phyloP scores from a whole-genome alignment of 2,329 filamentous ascomycete species.

The Colletotrichum sansevieriae region DNA sequence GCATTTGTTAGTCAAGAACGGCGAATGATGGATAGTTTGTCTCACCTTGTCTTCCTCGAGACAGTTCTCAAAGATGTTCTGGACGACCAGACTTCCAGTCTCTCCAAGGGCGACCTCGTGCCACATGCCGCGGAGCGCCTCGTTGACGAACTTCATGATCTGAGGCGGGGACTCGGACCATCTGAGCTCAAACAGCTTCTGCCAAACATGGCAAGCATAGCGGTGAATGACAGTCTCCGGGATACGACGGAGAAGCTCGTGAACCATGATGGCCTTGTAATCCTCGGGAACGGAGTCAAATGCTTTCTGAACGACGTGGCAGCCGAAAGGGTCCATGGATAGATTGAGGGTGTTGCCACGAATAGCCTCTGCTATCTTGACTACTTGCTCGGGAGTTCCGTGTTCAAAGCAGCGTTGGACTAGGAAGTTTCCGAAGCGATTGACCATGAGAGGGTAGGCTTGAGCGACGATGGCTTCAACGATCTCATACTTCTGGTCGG shows the following conservation, averaged over 20 bases:
- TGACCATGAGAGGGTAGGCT: conserved; percentile 96
- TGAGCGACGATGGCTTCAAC: conserved; percentile 96
- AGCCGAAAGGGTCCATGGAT: conserved; percentile 99
- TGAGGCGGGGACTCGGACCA: conserved; percentile 96
- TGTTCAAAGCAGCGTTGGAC: conserved; percentile 99
- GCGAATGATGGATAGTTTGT: conserved; percentile 5
- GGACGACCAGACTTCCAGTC: conserved; percentile 96
- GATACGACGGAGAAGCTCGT: conserved; percentile 93
- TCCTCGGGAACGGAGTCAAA: conserved; percentile 98
- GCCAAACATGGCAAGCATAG: conserved; percentile 99
- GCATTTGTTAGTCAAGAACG: conserved; percentile 39
- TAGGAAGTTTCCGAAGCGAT: conserved; percentile 98
- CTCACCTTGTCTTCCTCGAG: conserved; percentile 96
- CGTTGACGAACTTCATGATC: conserved; percentile 99
- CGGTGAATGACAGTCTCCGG: conserved; percentile 98
- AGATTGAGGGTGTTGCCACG: conserved; percentile 93
- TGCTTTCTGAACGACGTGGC: conserved; percentile 97
- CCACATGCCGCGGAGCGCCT: conserved; percentile 96
- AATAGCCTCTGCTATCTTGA: conserved; percentile 94
- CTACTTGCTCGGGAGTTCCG: conserved; percentile 92
- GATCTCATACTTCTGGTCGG: conserved; percentile 97
- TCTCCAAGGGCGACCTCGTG: conserved; percentile 97
- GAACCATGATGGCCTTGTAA: conserved; percentile 99
- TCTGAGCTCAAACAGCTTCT: conserved; percentile 97
- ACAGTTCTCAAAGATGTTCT: conserved; percentile 99